Percentiles rank a stretch among this genome's conserved stretches.
Evolutionary conservation across 2,329 filamentous ascomycete species (phyloP).

Genomic region (Aureobasidium sp.): DNA sequence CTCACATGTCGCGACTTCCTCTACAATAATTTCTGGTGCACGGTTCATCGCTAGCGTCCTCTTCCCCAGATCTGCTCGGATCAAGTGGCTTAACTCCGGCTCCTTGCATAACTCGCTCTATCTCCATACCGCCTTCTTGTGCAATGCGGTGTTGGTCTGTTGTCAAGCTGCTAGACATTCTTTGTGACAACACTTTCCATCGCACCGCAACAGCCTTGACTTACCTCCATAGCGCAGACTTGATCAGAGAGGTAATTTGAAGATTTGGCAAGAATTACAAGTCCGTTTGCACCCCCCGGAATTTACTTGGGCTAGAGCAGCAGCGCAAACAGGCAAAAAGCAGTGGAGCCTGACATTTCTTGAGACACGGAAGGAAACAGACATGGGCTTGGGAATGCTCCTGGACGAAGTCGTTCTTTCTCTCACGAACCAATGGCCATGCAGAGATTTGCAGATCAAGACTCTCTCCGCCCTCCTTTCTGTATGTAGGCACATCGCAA

Average conservation of each 20-base stretch:
- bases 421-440: conserved; percentile 31
- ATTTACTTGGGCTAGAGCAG: neutral
- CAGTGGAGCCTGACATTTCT: neutral
- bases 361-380: conserved; percentile 3
- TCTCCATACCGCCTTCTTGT: conserved; percentile 1
- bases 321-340: neutral
- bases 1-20: conserved; percentile 1
- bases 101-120: conserved; percentile 2
- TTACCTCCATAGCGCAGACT: neutral
- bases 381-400: conserved; percentile 24
- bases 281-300: neutral
- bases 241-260: too few relatives aligned
- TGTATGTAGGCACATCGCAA: conserved; percentile 25
- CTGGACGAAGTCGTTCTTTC: conserved; percentile 27
- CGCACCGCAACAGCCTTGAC: neutral
- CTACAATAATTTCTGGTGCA: conserved; percentile 8
- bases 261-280: neutral
- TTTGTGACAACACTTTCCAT: neutral
- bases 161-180: neutral
- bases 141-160: conserved; percentile 10
- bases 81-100: neutral
- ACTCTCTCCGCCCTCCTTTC: conserved; percentile 38
- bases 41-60: conserved; percentile 4
- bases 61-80: conserved; percentile 7
- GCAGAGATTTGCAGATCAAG: conserved; percentile 37